Percentiles rank a stretch among this genome's conserved stretches.
phyloP scores from a whole-genome alignment of 768 basidiomycete species.

The Auriculariales sp. region DNA sequence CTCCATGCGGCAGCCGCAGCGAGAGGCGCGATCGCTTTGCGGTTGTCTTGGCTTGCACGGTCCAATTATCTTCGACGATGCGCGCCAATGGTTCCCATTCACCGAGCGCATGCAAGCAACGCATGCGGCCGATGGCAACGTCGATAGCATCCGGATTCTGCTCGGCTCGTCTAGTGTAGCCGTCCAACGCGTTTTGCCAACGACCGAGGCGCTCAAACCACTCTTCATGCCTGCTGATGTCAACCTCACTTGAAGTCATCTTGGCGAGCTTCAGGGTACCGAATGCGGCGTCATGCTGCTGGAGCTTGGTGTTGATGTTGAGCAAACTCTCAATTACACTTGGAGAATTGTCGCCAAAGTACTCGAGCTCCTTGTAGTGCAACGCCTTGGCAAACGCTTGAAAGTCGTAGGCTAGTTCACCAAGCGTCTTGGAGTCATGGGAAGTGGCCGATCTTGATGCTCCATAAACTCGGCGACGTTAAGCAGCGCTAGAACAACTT shows the following conservation, averaged over 20 bases:
- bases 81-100: constrained; percentile 89
- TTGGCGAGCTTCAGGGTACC: constrained; percentile 85
- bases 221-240: constrained; percentile 85
- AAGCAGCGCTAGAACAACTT: constrained; percentile 79
- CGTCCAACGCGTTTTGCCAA: constrained; percentile 86
- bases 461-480: constrained; percentile 99
- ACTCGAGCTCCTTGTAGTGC: constrained; percentile 97
- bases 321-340: constrained; percentile 89
- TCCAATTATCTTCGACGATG: constrained; percentile 84
- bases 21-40: constrained; percentile 86
- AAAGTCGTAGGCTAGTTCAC: constrained; percentile 85
- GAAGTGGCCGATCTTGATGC: constrained; percentile 90
- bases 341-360: constrained; percentile 81
- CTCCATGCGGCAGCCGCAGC: constrained; percentile 98
- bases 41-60: constrained; percentile 67
- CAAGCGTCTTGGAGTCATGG: constrained; percentile 89
- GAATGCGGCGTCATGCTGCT: constrained; percentile 97
- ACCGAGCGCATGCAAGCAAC: constrained; percentile 90
- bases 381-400: constrained; percentile 94
- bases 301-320: constrained; percentile 88
- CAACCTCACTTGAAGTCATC: constrained; percentile 47
- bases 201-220: constrained; percentile 96
- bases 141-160: constrained; percentile 66
- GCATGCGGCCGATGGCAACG: constrained; percentile 80
- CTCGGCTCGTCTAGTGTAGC: constrained; percentile 67